These are phyloP conservation scores for Tetrapisispora arboricola DNA, from an alignment of 805 yeast species.

Conservation along the genomic window DNA sequence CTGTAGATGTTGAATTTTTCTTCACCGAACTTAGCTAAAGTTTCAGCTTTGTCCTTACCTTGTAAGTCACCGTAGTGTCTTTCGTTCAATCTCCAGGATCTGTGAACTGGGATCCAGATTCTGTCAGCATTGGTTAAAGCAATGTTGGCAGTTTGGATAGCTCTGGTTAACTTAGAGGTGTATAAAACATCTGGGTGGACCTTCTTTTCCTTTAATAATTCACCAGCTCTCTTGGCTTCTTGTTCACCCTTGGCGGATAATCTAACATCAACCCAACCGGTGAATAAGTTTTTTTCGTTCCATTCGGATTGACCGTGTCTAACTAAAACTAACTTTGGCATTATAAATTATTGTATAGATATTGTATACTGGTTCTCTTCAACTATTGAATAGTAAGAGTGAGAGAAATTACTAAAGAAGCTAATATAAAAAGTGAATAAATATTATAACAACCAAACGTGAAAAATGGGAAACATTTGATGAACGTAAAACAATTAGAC, in stretches of 20 bases:
- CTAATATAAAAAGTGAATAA: neutral
- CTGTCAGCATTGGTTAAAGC: conserved; percentile 85
- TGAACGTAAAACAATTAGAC: too few relatives aligned
- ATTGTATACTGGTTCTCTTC: conserved; percentile 4
- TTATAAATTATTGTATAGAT: conserved; percentile 10
- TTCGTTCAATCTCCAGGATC: conserved; percentile 97
- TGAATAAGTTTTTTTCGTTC: conserved; percentile 96
- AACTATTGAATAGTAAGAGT: neutral
- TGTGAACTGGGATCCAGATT: conserved; percentile 79
- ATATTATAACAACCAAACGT: too few relatives aligned
- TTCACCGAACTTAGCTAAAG: conserved; percentile 76
- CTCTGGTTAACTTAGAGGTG: conserved; percentile 88
- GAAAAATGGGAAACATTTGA: too few relatives aligned
- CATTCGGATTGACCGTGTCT: conserved; percentile 99
- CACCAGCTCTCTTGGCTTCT: conserved; percentile 93
- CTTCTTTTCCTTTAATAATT: conserved; percentile 76
- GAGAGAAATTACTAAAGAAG: neutral
- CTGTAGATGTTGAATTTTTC: conserved; percentile 95
- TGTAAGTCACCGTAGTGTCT: conserved; percentile 98
- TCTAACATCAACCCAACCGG: conserved; percentile 97
- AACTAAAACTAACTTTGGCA: conserved; percentile 72
- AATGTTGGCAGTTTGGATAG: conserved; percentile 94
- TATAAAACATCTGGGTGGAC: conserved; percentile 77
- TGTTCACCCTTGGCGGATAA: conserved; percentile 74
- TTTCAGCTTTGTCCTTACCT: conserved; percentile 95